Percentiles rank a stretch among this genome's conserved stretches.
phyloP scores from a whole-genome alignment of 306 rosid species.

The Ziziphus jujuba region DNA sequence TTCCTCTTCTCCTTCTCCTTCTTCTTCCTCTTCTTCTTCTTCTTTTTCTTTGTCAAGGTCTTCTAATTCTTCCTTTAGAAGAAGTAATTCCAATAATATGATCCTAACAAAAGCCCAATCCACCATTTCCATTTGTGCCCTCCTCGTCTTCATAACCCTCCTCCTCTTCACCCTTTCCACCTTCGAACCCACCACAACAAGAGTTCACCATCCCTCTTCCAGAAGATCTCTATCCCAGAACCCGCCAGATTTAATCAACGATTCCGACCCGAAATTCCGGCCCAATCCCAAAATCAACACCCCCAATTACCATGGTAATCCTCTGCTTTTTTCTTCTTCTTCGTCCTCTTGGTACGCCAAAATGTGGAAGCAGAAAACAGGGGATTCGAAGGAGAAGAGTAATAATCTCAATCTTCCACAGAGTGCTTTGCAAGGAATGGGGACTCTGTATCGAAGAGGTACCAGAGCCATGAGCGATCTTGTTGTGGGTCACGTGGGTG shows the following conservation, averaged over 20 bases:
- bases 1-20: constrained; percentile 12
- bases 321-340: neutral
- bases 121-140: constrained; percentile 72
- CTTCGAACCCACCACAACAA: constrained; percentile 51
- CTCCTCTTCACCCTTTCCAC: constrained; percentile 87
- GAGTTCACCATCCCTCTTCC: constrained; percentile 10
- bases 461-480: constrained; percentile 75
- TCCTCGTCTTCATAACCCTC: constrained; percentile 69
- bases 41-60: constrained; percentile 20
- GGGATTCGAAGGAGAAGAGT: neutral
- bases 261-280: neutral
- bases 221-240: constrained; percentile 36
- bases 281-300: neutral
- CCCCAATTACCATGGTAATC: neutral
- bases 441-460: constrained; percentile 68
- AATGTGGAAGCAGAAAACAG: constrained; percentile 30
- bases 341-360: constrained; percentile 35
- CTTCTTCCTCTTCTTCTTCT: constrained; percentile 11
- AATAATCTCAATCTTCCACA: neutral
- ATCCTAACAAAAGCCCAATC: constrained; percentile 64
- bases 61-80: constrained; percentile 16
- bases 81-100: constrained; percentile 30
- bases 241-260: neutral
- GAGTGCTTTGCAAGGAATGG: constrained; percentile 71
- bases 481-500: constrained; percentile 60